Percentiles rank a stretch among this genome's conserved stretches.
Conservation (phyloP, 345 rosid species). For the Leavenworthia alabamica region DNA sequence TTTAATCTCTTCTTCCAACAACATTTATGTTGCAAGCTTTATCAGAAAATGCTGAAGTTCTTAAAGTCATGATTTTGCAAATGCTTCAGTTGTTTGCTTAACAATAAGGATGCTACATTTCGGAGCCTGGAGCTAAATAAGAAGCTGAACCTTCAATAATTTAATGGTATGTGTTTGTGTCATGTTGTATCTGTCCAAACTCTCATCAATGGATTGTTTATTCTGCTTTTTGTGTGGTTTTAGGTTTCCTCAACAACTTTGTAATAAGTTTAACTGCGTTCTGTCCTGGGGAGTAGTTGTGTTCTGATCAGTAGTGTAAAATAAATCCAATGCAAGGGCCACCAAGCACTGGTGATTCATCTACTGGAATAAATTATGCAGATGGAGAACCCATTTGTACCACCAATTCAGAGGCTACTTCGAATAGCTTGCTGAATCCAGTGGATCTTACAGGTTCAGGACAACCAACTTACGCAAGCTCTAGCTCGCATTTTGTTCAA, state of each 20-base stretch:
- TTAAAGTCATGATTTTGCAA: not conserved
- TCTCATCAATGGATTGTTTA: slow-evolving; percentile 5
- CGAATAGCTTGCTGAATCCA: slow-evolving; percentile 40
- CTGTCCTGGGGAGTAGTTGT: not conserved
- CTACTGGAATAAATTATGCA: slow-evolving; percentile 14
- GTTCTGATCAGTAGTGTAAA: slow-evolving; percentile 3
- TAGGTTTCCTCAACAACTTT: slow-evolving; percentile 15
- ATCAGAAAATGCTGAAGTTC: no score
- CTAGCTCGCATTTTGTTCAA: slow-evolving; percentile 36
- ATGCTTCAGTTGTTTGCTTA: slow-evolving; percentile 4
- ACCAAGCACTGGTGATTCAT: slow-evolving; percentile 20
- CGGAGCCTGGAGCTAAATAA: not conserved
- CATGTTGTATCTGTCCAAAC: not conserved
- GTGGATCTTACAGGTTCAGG: slow-evolving; percentile 34
- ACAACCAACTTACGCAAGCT: slow-evolving; percentile 33
- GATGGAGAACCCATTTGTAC: slow-evolving; percentile 24
- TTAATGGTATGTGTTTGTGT: not conserved
- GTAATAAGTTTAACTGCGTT: not conserved
- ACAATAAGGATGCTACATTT: not conserved
- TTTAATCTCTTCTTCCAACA: not conserved
- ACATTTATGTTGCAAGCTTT: no score
- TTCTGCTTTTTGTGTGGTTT: slow-evolving; percentile 1
- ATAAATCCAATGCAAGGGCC: slow-evolving; percentile 29
- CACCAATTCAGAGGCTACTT: slow-evolving; percentile 20
- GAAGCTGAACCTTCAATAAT: not conserved